A percentile compares a stretch with the other conserved stretches of the same genome.
These are phyloP conservation scores for Psilocybe subaeruginosa DNA, from an alignment of 768 basidiomycete species.

Conservation along the genomic window DNA sequence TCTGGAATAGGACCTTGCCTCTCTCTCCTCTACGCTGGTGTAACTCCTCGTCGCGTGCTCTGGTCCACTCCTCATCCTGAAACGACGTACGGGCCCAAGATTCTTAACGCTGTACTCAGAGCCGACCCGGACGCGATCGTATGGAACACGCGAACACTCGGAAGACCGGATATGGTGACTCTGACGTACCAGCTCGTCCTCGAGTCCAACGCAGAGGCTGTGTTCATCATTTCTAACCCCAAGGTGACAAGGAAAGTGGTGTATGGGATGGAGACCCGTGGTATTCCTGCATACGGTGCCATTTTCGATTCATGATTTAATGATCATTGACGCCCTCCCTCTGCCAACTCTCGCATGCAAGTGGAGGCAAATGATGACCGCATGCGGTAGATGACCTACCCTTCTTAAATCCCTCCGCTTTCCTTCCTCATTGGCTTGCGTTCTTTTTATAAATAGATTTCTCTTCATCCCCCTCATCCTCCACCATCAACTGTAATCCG, in stretches of 20 bases:
- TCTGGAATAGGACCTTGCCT: slow-evolving; percentile 54
- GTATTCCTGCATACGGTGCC: slow-evolving; percentile 42
- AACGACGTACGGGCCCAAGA: slow-evolving; percentile 41
- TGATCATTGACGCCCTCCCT: not conserved
- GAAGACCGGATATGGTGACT: slow-evolving; percentile 43
- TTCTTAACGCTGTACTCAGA: slow-evolving; percentile 40
- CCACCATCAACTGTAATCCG: not conserved
- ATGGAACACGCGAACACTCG: slow-evolving; percentile 41
- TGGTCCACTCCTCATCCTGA: slow-evolving; percentile 45
- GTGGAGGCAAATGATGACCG: not conserved
- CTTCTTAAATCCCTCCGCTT: not conserved
- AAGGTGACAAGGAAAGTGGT: slow-evolving; percentile 42
- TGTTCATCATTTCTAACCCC: slow-evolving; percentile 44
- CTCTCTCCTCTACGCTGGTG: slow-evolving; percentile 37
- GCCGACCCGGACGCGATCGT: slow-evolving; percentile 42
- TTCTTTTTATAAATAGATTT: not conserved
- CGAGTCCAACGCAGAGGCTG: slow-evolving; percentile 42
- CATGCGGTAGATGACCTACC: not conserved
- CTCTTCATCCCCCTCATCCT: not conserved
- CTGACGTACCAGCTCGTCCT: slow-evolving; percentile 39
- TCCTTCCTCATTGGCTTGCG: not conserved
- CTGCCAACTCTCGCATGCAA: not conserved
- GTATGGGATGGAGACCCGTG: slow-evolving; percentile 42
- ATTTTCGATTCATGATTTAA: slow-evolving; percentile 41
- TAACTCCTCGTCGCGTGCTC: slow-evolving; percentile 38